Evolutionary conservation across 2,329 filamentous ascomycete species (phyloP).

Genomic region (Furcasterigmium sp.): DNA sequence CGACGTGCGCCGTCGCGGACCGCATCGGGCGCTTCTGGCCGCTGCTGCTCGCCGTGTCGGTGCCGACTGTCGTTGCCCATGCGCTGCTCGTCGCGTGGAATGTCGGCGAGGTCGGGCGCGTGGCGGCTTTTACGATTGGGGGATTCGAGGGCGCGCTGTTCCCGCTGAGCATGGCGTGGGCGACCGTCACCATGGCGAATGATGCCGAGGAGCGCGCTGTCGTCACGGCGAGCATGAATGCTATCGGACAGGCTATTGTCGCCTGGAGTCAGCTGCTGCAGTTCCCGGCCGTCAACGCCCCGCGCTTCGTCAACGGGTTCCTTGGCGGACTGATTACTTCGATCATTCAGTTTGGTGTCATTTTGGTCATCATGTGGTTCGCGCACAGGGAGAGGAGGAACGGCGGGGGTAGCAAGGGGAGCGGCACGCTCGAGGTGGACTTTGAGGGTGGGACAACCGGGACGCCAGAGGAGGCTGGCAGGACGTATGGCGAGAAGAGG

Average conservation of each 20-base stretch:
- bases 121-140: slow-evolving; percentile 29
- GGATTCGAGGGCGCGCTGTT: slow-evolving; percentile 29
- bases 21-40: slow-evolving; percentile 27
- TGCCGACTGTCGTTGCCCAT: slow-evolving; percentile 26
- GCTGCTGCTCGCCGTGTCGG: slow-evolving; percentile 21
- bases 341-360: slow-evolving; percentile 20
- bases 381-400: slow-evolving; percentile 6
- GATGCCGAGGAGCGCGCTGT: slow-evolving; percentile 34
- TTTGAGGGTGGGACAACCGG: too few species aligned
- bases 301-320: slow-evolving; percentile 24
- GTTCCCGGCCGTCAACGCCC: slow-evolving; percentile 28
- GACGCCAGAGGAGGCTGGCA: too few species aligned
- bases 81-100: slow-evolving; percentile 28
- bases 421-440: too few species aligned
- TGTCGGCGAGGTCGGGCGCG: slow-evolving; percentile 27
- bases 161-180: slow-evolving; percentile 32
- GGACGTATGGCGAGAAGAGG: too few species aligned
- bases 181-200: slow-evolving; percentile 27
- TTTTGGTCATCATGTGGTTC: slow-evolving; percentile 8
- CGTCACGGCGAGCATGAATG: slow-evolving; percentile 36
- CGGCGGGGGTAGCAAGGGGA: neutral
- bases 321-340: slow-evolving; percentile 24
- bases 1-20: slow-evolving; percentile 25
- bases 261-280: slow-evolving; percentile 32
- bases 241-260: slow-evolving; percentile 33